Evolutionary conservation across 1,139 yeast species (phyloP), one percentile per base, ranked within the genome.

Genomic region (Taphrina communis): DNA sequence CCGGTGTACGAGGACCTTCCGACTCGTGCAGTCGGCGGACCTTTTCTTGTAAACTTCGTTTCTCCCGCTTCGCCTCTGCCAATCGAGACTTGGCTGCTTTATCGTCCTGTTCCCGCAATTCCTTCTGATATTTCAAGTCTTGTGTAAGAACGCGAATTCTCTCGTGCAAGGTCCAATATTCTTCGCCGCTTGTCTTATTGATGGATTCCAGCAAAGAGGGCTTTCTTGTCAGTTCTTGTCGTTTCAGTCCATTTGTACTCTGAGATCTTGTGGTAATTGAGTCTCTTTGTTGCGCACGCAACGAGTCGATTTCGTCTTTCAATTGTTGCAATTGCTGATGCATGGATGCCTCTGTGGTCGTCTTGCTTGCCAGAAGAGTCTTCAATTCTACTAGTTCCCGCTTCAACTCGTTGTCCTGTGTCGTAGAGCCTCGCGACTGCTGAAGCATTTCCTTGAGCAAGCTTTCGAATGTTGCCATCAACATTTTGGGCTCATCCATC

Each of bases 61-160:
- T 56, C 17, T 58, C 62, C 1, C 35, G 25, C n/a, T 44, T 42
- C 19, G 42, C 35, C 42, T 58, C 62, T 6, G 35, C 39, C 17
- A 44, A 35, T 7, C 62, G 38, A 9, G 53, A 19, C 41, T 58
- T 58, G 17, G 62, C 62, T 7, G 62, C 62, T 31, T 25, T 42
- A 25, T 58, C 62, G 41, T 58, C 62, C 31, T 58, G 62, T 31
- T 58, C 62, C 6, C 62, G 62, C 17, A 58, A 14, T 17, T 58
- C 62, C 17, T 58, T 58, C 17, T 58, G 62, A 21, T 58, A 58
- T 19, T 58, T 58, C 36, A 58, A 41, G 12, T 58, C 62, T 31
- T 44, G 62, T 14, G 51, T 42, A n/a, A 58, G 62, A 9, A 31
- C 53, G 3, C 46, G 42, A 21, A 58, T 58, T 17, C 62, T 58